A percentile compares a stretch with the other conserved stretches of the same genome.
phyloP scores from a whole-genome alignment of 768 basidiomycete species.

The Neoboletus brunneissimus region DNA sequence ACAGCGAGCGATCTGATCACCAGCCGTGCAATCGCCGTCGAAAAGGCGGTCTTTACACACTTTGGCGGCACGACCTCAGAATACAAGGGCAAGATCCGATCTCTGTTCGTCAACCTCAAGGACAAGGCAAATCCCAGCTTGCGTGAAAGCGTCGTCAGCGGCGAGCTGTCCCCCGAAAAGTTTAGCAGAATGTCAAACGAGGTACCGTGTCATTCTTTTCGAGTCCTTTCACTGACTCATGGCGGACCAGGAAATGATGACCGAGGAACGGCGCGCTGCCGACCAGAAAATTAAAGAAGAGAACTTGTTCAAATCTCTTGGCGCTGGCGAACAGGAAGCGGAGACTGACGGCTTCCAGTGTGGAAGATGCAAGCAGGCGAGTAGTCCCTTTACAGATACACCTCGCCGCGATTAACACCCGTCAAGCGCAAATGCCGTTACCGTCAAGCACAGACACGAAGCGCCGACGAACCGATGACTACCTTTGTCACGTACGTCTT shows the following conservation, averaged over 20 bases:
- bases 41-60: slow-evolving; percentile 55
- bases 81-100: slow-evolving; percentile 82
- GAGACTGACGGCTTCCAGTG: slow-evolving; percentile 99
- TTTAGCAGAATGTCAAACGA: slow-evolving; percentile 81
- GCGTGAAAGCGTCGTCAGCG: slow-evolving; percentile 81
- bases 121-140: slow-evolving; percentile 90
- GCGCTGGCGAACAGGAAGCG: slow-evolving; percentile 84
- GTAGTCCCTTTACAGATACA: slow-evolving; percentile 10
- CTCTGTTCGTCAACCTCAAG: slow-evolving; percentile 89
- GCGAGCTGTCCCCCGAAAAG: slow-evolving; percentile 65
- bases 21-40: slow-evolving; percentile 64
- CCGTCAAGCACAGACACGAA: slow-evolving; percentile 94
- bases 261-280: slow-evolving; percentile 83
- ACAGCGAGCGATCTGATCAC: slow-evolving; percentile 70
- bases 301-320: slow-evolving; percentile 88
- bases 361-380: slow-evolving; percentile 84
- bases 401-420: neutral
- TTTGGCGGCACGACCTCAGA: slow-evolving; percentile 43
- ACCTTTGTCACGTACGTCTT: slow-evolving; percentile 81
- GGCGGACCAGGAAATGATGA: slow-evolving; percentile 82
- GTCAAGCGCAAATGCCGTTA: slow-evolving; percentile 80
- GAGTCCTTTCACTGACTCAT: neutral
- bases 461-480: slow-evolving; percentile 99
- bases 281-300: slow-evolving; percentile 79
- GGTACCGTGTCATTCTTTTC: slow-evolving; percentile 38